Evolutionary conservation across 2,329 filamentous ascomycete species (phyloP).

Genomic region (Exophiala sideris): DNA sequence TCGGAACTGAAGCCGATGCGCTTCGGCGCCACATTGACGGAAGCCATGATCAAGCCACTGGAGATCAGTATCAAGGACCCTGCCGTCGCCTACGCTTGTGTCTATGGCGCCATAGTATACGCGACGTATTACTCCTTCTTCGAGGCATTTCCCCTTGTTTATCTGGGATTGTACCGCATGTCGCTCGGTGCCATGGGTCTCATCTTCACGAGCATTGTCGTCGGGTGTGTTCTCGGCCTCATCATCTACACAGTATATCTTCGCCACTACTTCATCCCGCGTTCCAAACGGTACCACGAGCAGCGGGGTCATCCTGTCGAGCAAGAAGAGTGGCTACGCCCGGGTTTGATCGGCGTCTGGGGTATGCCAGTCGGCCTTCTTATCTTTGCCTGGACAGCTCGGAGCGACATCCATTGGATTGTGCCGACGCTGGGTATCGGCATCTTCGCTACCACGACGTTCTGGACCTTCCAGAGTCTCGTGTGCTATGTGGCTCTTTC

Average conservation of each 20-base stretch:
- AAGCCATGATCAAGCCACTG: conserved; percentile 17
- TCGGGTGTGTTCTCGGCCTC: conserved; percentile 54
- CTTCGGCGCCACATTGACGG: conserved; percentile 47
- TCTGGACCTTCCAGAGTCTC: conserved; percentile 29
- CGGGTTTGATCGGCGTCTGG: conserved; percentile 46
- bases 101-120: conserved; percentile 60
- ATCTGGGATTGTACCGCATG: conserved; percentile 58
- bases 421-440: conserved; percentile 24
- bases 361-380: conserved; percentile 19
- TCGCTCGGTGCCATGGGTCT: conserved; percentile 56
- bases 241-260: conserved; percentile 49
- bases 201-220: conserved; percentile 58
- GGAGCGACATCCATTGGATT: conserved; percentile 47
- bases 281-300: conserved; percentile 43
- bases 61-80: conserved; percentile 53
- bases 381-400: conserved; percentile 53
- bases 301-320: conserved; percentile 45
- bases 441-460: conserved; percentile 24
- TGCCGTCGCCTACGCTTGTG: conserved; percentile 59
- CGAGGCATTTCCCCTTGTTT: conserved; percentile 65
- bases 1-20: conserved; percentile 56
- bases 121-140: conserved; percentile 53
- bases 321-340: conserved; percentile 51
- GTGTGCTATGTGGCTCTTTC: conserved; percentile 27
- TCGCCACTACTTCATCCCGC: conserved; percentile 44